Evolutionary conservation across 495 filamentous ascomycete genomes (phyloP).

Genomic region (Penicillium crystallinum): DNA sequence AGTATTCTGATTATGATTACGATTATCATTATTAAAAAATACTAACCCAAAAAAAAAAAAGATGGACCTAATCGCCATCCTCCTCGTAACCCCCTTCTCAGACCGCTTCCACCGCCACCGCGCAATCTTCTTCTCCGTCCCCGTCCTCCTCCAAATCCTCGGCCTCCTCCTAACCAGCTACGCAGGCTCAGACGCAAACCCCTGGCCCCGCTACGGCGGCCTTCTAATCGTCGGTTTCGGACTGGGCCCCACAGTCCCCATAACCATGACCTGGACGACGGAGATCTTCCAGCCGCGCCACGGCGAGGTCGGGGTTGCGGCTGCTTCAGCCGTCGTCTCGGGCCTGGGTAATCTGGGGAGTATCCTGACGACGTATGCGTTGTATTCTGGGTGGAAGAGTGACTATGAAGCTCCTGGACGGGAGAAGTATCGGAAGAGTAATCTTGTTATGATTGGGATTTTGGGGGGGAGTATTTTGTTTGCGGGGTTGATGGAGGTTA

Average conservation of each 20-base stretch:
- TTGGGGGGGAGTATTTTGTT: constrained; percentile 70
- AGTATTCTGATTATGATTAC: no score
- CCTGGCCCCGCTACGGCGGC: constrained; percentile 83
- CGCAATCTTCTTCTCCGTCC: constrained; percentile 74
- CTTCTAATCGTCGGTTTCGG: constrained; percentile 90
- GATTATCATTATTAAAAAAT: no score
- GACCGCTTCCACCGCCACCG: constrained; percentile 82
- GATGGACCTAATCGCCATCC: constrained; percentile 87
- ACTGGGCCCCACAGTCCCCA: constrained; percentile 84
- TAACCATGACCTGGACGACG: constrained; percentile 88
- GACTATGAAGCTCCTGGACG: constrained; percentile 60
- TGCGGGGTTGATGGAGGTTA: constrained; percentile 59
- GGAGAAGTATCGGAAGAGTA: constrained; percentile 75
- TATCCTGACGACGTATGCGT: constrained; percentile 81
- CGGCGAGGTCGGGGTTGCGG: constrained; percentile 88
- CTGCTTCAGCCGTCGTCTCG: constrained; percentile 77
- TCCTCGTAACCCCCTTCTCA: constrained; percentile 77
- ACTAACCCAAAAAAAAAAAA: no score
- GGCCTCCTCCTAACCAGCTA: constrained; percentile 78
- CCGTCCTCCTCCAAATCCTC: constrained; percentile 72
- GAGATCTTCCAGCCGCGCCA: constrained; percentile 88
- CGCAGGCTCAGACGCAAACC: constrained; percentile 55
- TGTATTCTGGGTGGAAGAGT: constrained; percentile 78
- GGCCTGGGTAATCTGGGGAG: constrained; percentile 81
- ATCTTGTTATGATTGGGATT: constrained; percentile 83